phyloP scores from a whole-genome alignment of 2,329 filamentous ascomycete species.

The Albifimbria verrucaria region DNA sequence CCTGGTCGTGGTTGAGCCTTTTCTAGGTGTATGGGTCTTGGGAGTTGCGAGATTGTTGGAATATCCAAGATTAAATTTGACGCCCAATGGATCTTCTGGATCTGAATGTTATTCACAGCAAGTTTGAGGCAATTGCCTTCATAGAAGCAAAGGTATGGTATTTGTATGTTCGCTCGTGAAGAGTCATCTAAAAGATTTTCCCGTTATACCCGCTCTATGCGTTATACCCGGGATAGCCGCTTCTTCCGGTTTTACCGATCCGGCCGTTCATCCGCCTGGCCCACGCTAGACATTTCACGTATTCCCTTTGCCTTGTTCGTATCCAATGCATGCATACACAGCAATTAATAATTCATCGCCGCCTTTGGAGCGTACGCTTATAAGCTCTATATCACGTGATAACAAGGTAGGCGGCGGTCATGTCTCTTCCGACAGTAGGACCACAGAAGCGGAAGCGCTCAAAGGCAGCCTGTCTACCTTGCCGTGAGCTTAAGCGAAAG shows the following conservation, averaged over 20 bases:
- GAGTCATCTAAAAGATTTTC: not conserved
- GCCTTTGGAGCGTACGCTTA: not conserved
- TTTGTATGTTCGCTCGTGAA: too few relatives aligned
- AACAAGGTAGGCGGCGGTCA: not conserved
- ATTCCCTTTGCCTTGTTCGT: too few relatives aligned
- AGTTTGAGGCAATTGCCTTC: too few relatives aligned
- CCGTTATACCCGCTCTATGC: not conserved
- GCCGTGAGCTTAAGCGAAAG: constrained; percentile 53
- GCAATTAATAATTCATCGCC: too few relatives aligned
- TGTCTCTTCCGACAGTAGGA: not conserved
- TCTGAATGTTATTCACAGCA: too few relatives aligned
- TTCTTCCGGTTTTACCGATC: not conserved
- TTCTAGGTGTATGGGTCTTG: too few relatives aligned
- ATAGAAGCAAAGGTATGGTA: too few relatives aligned
- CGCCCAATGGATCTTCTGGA: too few relatives aligned
- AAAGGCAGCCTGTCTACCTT: constrained; percentile 45
- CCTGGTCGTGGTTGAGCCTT: too few relatives aligned
- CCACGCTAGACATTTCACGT: not conserved
- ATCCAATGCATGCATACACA: too few relatives aligned
- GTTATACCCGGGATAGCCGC: not conserved
- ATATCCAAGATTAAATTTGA: too few relatives aligned
- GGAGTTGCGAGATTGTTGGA: too few relatives aligned
- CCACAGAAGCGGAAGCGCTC: constrained; percentile 31
- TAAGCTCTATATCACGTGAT: not conserved
- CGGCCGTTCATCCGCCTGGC: not conserved